A percentile compares a stretch with the other conserved stretches of the same genome.
These are phyloP conservation scores for Passiflora organensis DNA, from an alignment of 345 rosid species.

Conservation along the genomic window DNA sequence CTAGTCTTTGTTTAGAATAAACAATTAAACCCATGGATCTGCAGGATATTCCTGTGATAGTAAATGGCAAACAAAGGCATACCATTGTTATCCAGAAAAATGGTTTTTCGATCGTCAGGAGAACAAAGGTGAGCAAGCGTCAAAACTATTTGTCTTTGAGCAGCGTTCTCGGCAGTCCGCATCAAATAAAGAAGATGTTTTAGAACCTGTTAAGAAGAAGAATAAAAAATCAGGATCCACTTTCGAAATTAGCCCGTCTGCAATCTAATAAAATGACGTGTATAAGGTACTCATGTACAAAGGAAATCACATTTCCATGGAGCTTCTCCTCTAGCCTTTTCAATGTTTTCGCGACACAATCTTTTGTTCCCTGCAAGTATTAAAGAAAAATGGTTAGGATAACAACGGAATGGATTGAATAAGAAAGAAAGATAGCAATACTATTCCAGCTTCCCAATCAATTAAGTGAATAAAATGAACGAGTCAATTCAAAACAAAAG, in stretches of 20 bases:
- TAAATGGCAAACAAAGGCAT: neutral
- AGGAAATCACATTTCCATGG: slow-evolving; percentile 52
- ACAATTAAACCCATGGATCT: no score
- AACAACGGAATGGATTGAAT: neutral
- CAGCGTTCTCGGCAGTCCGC: slow-evolving; percentile 40
- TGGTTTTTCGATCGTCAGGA: slow-evolving; percentile 42
- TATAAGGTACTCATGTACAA: neutral
- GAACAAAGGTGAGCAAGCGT: slow-evolving; percentile 73
- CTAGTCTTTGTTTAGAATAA: neutral
- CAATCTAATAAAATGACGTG: neutral
- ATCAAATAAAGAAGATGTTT: slow-evolving; percentile 49
- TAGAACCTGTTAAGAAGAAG: slow-evolving; percentile 37
- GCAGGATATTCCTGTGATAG: no score
- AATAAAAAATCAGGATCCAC: slow-evolving; percentile 3
- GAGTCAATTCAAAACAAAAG: neutral
- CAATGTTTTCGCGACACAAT: slow-evolving; percentile 62
- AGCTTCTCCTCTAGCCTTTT: slow-evolving; percentile 64
- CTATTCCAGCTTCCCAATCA: neutral
- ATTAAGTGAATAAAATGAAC: neutral
- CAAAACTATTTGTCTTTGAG: slow-evolving; percentile 55
- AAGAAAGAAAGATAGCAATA: neutral
- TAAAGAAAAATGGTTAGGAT: neutral
- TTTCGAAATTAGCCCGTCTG: slow-evolving; percentile 1
- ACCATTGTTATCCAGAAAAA: slow-evolving; percentile 68
- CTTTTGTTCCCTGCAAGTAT: slow-evolving; percentile 53